A percentile compares a stretch with the other conserved stretches of the same genome.
phyloP scores from a whole-genome alignment of 2,329 filamentous ascomycete genomes.

The Cryphonectria naterciae region DNA sequence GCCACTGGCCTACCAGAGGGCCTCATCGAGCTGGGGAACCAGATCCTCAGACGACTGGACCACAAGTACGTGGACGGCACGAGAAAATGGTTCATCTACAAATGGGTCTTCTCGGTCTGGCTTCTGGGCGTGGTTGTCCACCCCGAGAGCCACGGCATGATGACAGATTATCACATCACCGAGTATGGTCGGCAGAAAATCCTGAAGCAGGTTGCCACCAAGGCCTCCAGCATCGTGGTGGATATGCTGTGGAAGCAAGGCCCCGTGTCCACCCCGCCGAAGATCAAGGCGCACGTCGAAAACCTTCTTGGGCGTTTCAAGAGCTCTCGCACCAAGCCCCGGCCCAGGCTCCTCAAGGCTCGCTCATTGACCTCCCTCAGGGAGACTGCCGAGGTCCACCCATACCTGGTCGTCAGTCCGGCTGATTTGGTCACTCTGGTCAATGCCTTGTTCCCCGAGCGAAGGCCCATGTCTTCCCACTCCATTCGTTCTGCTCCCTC shows the following conservation, averaged over 20 bases:
- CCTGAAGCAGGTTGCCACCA: slow-evolving; percentile 76
- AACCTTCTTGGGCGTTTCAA: slow-evolving; percentile 70
- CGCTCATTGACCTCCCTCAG: slow-evolving; percentile 73
- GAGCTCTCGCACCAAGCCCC: slow-evolving; percentile 51
- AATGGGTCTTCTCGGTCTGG: slow-evolving; percentile 92
- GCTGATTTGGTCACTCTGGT: slow-evolving; percentile 80
- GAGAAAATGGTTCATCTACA: slow-evolving; percentile 81
- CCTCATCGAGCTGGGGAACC: slow-evolving; percentile 81
- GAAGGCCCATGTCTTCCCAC: slow-evolving; percentile 66
- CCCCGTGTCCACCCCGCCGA: slow-evolving; percentile 63
- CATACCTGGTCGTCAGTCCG: slow-evolving; percentile 78
- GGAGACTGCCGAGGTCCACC: slow-evolving; percentile 78
- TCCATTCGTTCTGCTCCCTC: slow-evolving; percentile 69
- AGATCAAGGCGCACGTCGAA: slow-evolving; percentile 71
- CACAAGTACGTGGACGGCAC: slow-evolving; percentile 73
- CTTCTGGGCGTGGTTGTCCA: slow-evolving; percentile 82
- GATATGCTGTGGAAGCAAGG: slow-evolving; percentile 75
- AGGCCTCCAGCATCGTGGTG: slow-evolving; percentile 77
- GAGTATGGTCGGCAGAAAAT: slow-evolving; percentile 87
- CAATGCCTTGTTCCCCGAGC: slow-evolving; percentile 81
- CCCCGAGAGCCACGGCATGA: slow-evolving; percentile 79
- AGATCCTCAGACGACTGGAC: slow-evolving; percentile 78
- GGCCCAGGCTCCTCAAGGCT: slow-evolving; percentile 68
- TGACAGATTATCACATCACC: slow-evolving; percentile 90
- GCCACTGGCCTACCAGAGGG: slow-evolving; percentile 84